Evolutionary conservation across 768 basidiomycete genomes (phyloP), one percentile per base, ranked within the genome.

Genomic region (Agrocybe pediades): DNA sequence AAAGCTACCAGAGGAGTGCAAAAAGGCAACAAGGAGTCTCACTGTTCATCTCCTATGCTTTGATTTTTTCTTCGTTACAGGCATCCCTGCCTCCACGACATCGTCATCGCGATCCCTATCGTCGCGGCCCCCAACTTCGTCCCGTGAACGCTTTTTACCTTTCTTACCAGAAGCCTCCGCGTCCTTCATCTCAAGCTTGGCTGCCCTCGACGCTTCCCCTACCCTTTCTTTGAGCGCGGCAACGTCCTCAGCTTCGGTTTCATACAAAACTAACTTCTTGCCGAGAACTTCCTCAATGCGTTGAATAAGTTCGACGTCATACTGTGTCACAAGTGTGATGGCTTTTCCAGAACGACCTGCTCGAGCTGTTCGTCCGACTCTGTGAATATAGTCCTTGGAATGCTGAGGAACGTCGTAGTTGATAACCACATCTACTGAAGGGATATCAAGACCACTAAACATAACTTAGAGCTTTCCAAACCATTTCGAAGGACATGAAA

Each of bases 311-410:
- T 98, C 97, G 50, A 99, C 94, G 61, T 99, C 97, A 70, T 98
- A 99, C 71, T 99, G 97, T 5, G 96, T 93, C 20, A 98, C 95
- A 39, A 99, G 82, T n/a, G 95, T 97, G 63, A 99, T 90, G 1
- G 92, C 88, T 74, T 98, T 98, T 41, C 97, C 97, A 1, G 94
- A 86, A 40, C 97, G 85, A n/a, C 97, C 97, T 2, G 97, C 97
- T 65, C 97, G 89, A 6, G 97, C 97, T 26, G 97, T 99, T 52
- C 97, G 85, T 33, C 97, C 97, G 9, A 99, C 97, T 41, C 97
- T 86, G 68, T 99, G 97, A 46, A 99, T 97, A 71, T 99, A 99
- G 69, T 98, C 97, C 75, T 99, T 98, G 15, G 95, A 98, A 68
- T 98, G 92, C 1, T 92, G 92, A 1, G 97, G 97, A 58, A 98